Evolutionary conservation across 176 grass and related monocot species (phyloP), one percentile per base, ranked within the genome.

Genomic region (Neostapfia colusana): DNA sequence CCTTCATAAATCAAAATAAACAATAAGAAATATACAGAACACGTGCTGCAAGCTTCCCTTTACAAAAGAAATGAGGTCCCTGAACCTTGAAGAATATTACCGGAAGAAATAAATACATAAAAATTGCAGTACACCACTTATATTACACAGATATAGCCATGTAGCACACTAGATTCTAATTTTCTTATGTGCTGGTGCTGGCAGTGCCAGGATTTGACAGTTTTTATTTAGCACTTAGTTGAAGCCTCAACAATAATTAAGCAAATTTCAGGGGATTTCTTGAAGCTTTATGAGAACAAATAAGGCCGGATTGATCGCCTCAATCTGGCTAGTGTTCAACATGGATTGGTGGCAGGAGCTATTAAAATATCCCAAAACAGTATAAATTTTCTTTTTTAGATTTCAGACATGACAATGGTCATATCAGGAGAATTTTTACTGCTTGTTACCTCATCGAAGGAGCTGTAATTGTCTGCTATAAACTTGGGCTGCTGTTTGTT

Each of bases 391-490:
- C 17, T 39, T 23, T 39, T 54, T 28, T 25, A 56, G 20, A 57
- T 38, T 67, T 75, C 1, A 73, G 8, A 71, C 4, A 34, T 46
- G 38, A 26, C 9, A 6, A 72, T 31, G 56, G 4, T 51, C 44
- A 13, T 16, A 75, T 42, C 26, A 69, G n/a, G 62, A 73, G 2
- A 15, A 23, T 20, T 39, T 24, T 28, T 62, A 36, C 71, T 73
- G 74, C 1, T 28, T 49, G 38, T 88, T 39, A 98, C 95, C 91
- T 92, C 84, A 79, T 98, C 89, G 5, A 98, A 84, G 0, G 95
- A 92, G 76, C 67, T 86, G 56, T 90, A 98, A 67, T 80, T 98
- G 82, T 98, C 95, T 35, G 89, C 79, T 67, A 98, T 98, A 25
- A 89, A 91, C 8, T 86, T 94, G 7, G 76, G 69, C 7, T 62